A percentile compares a stretch with the other conserved stretches of the same genome.
phyloP scores from a whole-genome alignment of 2,329 filamentous ascomycete species.

The Diaporthe sp. region DNA sequence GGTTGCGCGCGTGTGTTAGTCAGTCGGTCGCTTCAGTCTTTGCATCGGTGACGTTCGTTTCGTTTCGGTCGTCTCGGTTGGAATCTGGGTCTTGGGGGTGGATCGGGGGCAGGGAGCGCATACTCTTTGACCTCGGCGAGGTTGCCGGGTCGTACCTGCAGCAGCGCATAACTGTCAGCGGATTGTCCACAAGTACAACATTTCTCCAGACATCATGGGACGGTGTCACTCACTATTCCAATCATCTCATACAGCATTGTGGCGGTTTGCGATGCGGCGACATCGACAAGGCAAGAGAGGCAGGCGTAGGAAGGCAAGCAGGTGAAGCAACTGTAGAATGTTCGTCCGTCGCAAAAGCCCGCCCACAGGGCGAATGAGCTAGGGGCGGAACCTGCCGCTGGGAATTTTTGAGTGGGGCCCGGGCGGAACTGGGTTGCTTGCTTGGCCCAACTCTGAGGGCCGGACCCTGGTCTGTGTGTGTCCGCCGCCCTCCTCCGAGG shows the following conservation, averaged over 20 bases:
- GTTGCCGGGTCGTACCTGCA: conserved; percentile 90
- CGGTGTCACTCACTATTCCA: conserved; percentile 79
- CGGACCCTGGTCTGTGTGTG: neutral
- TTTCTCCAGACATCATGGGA: neutral
- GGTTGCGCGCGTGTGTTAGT: neutral
- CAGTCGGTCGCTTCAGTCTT: neutral
- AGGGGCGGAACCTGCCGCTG: conserved; percentile 30
- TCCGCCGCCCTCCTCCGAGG: neutral
- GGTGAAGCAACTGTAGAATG: neutral
- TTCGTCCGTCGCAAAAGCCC: conserved; percentile 1
- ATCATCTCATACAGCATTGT: conserved; percentile 98
- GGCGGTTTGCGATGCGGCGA: conserved; percentile 40
- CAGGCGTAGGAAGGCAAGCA: neutral
- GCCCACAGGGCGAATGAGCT: neutral
- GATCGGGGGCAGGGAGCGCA: conserved; percentile 48
- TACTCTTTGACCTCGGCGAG: conserved; percentile 96
- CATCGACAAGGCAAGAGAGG: conserved; percentile 18
- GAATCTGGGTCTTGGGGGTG: neutral
- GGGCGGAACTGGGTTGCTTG: neutral
- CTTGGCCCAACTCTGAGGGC: neutral
- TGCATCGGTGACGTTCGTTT: too few relatives aligned
- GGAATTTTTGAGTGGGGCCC: conserved; percentile 33
- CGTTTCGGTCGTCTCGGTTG: neutral
- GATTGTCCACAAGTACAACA: too few relatives aligned
- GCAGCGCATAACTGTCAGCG: neutral